Conservation (phyloP, 2,329 filamentous ascomycete species). For the Neofusicoccum umdonicola region DNA sequence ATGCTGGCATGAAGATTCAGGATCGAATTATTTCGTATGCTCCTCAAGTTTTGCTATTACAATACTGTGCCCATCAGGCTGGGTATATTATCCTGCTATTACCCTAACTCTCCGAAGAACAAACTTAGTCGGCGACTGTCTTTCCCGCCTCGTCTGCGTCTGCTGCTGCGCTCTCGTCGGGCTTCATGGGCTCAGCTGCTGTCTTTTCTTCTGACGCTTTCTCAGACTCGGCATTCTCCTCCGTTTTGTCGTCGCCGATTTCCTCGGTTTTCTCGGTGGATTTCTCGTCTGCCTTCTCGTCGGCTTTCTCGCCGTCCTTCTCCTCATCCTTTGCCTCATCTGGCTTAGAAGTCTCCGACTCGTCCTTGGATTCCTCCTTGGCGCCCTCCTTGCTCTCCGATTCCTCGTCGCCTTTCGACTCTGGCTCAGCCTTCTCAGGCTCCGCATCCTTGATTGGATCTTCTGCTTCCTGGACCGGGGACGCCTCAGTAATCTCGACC, state of each 20-base stretch:
- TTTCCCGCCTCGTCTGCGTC: constrained; percentile 3
- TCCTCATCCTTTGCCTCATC: constrained; percentile 19
- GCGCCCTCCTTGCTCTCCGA: background rate
- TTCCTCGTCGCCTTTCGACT: background rate
- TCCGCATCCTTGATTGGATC: background rate
- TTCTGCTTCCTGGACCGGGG: background rate
- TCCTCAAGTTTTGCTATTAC: background rate
- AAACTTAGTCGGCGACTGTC: constrained; percentile 10
- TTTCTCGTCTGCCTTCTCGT: constrained; percentile 21
- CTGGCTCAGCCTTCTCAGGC: constrained; percentile 10
- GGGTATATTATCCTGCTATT: constrained; percentile 11
- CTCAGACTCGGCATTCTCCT: constrained; percentile 24
- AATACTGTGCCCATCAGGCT: constrained; percentile 8
- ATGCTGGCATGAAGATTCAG: background rate
- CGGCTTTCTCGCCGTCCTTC: constrained; percentile 21
- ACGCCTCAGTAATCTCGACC: background rate
- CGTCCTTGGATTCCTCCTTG: background rate
- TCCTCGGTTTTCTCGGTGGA: constrained; percentile 25
- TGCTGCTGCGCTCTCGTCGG: background rate
- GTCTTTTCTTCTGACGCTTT: constrained; percentile 20
- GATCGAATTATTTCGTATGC: background rate
- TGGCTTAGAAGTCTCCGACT: background rate
- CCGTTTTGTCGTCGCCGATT: constrained; percentile 21
- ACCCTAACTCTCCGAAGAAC: background rate
- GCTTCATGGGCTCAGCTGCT: background rate